phyloP scores from a whole-genome alignment of 73 alveolate genomes.

The Blepharisma stoltei region DNA sequence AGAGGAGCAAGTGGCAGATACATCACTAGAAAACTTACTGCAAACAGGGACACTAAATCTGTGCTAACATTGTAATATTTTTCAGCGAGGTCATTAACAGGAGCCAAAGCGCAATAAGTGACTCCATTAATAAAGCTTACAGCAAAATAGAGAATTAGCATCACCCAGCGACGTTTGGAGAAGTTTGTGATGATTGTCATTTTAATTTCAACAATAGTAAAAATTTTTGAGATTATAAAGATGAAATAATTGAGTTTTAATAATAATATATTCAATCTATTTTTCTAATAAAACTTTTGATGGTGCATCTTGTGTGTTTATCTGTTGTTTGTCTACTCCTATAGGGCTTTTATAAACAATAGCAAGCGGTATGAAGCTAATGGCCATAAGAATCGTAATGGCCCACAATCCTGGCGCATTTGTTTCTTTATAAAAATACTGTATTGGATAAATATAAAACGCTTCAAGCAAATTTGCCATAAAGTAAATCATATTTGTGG shows the following conservation, averaged over 20 bases:
- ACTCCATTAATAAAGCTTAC: no score
- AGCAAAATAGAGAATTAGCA: slow-evolving; percentile 19
- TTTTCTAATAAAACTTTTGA: no score
- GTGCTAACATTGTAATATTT: neutral
- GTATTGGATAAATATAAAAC: neutral
- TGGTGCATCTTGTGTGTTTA: no score
- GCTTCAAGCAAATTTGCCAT: neutral
- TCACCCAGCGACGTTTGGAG: neutral
- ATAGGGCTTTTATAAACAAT: no score
- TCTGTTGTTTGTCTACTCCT: no score
- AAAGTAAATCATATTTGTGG: slow-evolving; percentile 20
- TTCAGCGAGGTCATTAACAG: slow-evolving; percentile 1
- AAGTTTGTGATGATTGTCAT: no score
- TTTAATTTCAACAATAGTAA: no score
- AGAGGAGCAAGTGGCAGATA: slow-evolving; percentile 25
- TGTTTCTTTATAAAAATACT: neutral
- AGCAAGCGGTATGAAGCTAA: neutral
- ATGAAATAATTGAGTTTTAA: no score
- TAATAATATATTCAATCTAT: no score
- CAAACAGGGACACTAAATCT: neutral
- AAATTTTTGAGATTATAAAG: no score
- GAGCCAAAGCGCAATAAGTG: no score
- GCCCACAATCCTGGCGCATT: neutral
- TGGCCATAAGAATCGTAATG: neutral
- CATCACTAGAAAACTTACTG: neutral